Evolutionary conservation across 2,329 filamentous ascomycete genomes (phyloP), one percentile per base, ranked within the genome.

Genomic region (Harringtonia aguacate): DNA sequence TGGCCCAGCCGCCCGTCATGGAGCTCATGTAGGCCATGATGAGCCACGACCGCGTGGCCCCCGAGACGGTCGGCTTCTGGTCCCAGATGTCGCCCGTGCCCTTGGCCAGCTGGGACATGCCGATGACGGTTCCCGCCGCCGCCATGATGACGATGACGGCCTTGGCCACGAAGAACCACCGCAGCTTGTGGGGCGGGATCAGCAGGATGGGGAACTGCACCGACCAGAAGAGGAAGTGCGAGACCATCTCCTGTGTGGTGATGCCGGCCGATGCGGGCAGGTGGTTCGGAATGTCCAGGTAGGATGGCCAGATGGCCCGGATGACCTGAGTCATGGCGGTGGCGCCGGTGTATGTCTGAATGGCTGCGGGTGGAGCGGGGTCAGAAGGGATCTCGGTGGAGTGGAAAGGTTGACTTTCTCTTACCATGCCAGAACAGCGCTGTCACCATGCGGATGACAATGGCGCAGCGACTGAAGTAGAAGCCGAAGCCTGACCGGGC

Each of bases 191-290:
- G n/a, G n/a, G n/a, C n/a, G n/a, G n/a, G n/a, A n/a, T n/a, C n/a
- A n/a, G n/a, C n/a, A n/a, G n/a, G n/a, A n/a, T n/a, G n/a, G n/a
- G n/a, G n/a, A n/a, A n/a, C n/a, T n/a, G n/a, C n/a, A n/a, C n/a
- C n/a, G n/a, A n/a, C 69, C 69, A 73, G 55, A 73, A 74, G 21
- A 74, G 47, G 50, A 75, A 66, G 51, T 72, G 72, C 13, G 61
- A 63, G 20, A 73, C 54, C 62, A 75, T 67, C n/a, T 66, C 66
- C 48, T 70, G 66, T 4, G 67, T 70, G 10, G 66, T 66, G 37
- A 73, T 72, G 39, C 69, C 69, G 37, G 69, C 63, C 8, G 36
- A 33, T 14, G 55, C 58, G 2, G 63, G 61, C 36, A 69, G 56
- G 40, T 60, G 58, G 46, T 69, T 67, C 3, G 63, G 62, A 18